Evolutionary conservation across 208 protist genomes (phyloP).

Genomic region (Entamoeba moshkovskii): DNA sequence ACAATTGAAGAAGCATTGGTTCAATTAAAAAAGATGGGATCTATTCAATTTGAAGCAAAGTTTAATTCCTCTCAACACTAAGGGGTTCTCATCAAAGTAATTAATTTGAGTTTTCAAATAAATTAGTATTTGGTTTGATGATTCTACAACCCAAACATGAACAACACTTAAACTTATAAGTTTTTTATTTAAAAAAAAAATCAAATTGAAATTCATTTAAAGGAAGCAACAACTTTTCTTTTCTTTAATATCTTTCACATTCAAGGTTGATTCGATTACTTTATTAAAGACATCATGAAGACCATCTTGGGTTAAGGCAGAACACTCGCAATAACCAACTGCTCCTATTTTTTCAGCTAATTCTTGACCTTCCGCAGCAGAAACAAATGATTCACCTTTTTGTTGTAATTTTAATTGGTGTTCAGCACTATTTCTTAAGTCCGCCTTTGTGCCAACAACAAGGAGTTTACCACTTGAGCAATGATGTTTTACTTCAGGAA

Average conservation of each 20-base stretch:
- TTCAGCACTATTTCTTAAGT: conserved; percentile 36
- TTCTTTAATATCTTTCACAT: not conserved
- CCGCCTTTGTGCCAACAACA: conserved; percentile 49
- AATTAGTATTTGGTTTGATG: too few species aligned
- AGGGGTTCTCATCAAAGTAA: too few species aligned
- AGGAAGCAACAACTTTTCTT: not conserved
- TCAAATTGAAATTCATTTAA: conserved; percentile 3
- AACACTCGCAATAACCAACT: conserved; percentile 65
- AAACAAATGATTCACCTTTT: conserved; percentile 25
- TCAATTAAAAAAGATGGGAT: too few species aligned
- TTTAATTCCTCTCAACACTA: too few species aligned
- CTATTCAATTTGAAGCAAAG: too few species aligned
- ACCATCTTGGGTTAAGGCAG: conserved; percentile 57
- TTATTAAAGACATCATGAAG: conserved; percentile 60
- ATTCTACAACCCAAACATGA: too few species aligned
- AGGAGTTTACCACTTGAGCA: conserved; percentile 37
- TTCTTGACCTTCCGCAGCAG: conserved; percentile 35
- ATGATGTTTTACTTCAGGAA: conserved; percentile 13
- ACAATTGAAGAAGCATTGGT: too few species aligned
- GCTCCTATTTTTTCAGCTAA: conserved; percentile 54
- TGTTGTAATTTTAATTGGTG: conserved; percentile 13
- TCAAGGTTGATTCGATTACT: conserved; percentile 43
- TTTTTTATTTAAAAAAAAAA: too few species aligned
- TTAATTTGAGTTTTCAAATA: too few species aligned
- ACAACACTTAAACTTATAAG: too few species aligned